Base-by-base conservation (phyloP, 257 asterid species). In the Cruciata laevipes region DNA sequence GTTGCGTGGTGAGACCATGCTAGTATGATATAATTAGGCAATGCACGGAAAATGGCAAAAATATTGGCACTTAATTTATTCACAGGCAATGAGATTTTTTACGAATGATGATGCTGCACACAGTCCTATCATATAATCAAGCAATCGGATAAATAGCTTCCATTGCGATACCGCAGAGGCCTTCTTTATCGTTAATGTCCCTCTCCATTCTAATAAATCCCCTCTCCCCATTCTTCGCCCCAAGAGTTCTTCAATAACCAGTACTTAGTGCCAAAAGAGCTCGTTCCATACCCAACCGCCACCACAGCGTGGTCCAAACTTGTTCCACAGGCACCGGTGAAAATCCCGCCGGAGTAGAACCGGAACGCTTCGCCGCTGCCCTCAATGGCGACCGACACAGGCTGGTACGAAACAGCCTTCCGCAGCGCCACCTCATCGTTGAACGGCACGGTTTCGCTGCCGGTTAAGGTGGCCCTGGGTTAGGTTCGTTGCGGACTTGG, bases 91-190 rank as follows among this genome's bases (percentile, higher is more conserved):
- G 42, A 37, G 42, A n/a, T n/a, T n/a, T n/a, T n/a, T n/a, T n/a
- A n/a, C n/a, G n/a, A n/a, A n/a, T n/a, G n/a, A n/a, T n/a, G 42
- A 7, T 37, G 9, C 42, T 37, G 42, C 42, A 8, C 13, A 37
- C 13, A 37, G 9, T 1, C 30, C 30, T 27, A 27, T 27, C 30
- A 27, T 27, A 27, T 27, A 2, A 27, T 37, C 10, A 37, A 37
- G 42, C 61, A 21, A 17, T 56, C 2, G 81, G 81, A 33, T 80
- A 76, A 2, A 79, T 76, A 61, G 82, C 58, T 52, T 74, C 63
- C 84, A 74, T 61, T 5, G 78, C 80, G 32, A 80, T 71, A 3
- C 84, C 84, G 49, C 84, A 80, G 11, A 77, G 71, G 35, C 82
- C 84, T 76, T 74, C 67, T 35, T 73, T 71, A 16, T 73, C 74